phyloP scores from a whole-genome alignment of 1,139 yeast species.

The Scheffersomyces insectosa region DNA sequence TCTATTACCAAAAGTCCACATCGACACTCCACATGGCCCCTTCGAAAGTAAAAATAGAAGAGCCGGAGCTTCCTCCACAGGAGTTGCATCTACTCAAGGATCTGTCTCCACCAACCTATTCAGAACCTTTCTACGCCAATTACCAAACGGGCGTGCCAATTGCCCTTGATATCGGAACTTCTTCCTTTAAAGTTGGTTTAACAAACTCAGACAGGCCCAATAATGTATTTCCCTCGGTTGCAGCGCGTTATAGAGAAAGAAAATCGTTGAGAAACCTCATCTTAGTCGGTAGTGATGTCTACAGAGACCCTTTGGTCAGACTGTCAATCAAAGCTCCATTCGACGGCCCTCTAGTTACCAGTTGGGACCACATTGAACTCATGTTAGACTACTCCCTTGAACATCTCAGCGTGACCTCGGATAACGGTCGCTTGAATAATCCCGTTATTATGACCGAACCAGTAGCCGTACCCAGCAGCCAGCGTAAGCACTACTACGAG shows the following conservation, averaged over 20 bases:
- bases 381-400: conserved; percentile 82
- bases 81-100: conserved; percentile 53
- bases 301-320: conserved; percentile 66
- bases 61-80: conserved; percentile 47
- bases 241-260: conserved; percentile 79
- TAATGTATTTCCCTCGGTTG: conserved; percentile 65
- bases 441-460: conserved; percentile 85
- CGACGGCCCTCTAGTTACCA: conserved; percentile 83
- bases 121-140: conserved; percentile 54
- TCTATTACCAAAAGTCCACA: too few species aligned
- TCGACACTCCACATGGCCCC: conserved; percentile 9
- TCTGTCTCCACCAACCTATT: conserved; percentile 29
- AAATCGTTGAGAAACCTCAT: conserved; percentile 64
- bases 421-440: conserved; percentile 58
- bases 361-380: conserved; percentile 89
- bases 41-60: conserved; percentile 20
- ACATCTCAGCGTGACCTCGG: conserved; percentile 67
- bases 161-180: conserved; percentile 79
- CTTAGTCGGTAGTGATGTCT: conserved; percentile 80
- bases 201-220: conserved; percentile 55
- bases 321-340: conserved; percentile 76
- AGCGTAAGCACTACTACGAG: conserved; percentile 76
- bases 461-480: conserved; percentile 67
- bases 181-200: conserved; percentile 71
- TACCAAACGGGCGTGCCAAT: conserved; percentile 67